phyloP scores from a whole-genome alignment of 768 basidiomycete species.

The Podaxis carcinomalis region DNA sequence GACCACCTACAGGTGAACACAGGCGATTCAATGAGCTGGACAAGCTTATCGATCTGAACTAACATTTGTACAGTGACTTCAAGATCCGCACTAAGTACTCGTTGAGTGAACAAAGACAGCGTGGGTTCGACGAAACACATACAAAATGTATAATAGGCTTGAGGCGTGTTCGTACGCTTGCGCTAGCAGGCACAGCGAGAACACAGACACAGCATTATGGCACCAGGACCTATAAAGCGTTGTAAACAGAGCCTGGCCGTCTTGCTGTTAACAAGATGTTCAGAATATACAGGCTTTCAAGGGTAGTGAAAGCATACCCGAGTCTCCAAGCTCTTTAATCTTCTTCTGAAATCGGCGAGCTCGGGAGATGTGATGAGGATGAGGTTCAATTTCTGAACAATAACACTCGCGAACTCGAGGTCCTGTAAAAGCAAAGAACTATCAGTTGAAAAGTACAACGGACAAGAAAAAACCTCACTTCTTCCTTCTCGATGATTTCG shows the following conservation, averaged over 20 bases:
- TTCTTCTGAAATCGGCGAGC: constrained; percentile 88
- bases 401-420: constrained; percentile 94
- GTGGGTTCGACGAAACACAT: constrained; percentile 13
- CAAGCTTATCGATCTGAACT: constrained; percentile 96
- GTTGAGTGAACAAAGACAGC: background rate
- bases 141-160: constrained; percentile 95
- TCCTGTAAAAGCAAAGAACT: constrained; percentile 48
- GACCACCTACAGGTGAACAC: constrained; percentile 86
- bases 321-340: constrained; percentile 90
- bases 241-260: constrained; percentile 93
- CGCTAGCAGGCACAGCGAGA: constrained; percentile 92
- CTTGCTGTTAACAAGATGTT: constrained; percentile 55
- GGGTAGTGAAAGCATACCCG: constrained; percentile 50
- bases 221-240: constrained; percentile 97
- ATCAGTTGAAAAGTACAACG: background rate
- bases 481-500: constrained; percentile 97
- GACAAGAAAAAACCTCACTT: constrained; percentile 45
- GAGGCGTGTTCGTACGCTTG: constrained; percentile 99
- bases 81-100: constrained; percentile 72
- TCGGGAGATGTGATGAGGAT: constrained; percentile 97
- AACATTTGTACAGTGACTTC: constrained; percentile 94
- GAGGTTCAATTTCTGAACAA: constrained; percentile 95
- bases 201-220: constrained; percentile 95
- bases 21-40: constrained; percentile 96
- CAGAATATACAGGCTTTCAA: background rate